Evolutionary conservation across 192 early-diverging fungal species (phyloP), one percentile per base, ranked within the genome.

Genomic region (Pilobolus umbonatus): DNA sequence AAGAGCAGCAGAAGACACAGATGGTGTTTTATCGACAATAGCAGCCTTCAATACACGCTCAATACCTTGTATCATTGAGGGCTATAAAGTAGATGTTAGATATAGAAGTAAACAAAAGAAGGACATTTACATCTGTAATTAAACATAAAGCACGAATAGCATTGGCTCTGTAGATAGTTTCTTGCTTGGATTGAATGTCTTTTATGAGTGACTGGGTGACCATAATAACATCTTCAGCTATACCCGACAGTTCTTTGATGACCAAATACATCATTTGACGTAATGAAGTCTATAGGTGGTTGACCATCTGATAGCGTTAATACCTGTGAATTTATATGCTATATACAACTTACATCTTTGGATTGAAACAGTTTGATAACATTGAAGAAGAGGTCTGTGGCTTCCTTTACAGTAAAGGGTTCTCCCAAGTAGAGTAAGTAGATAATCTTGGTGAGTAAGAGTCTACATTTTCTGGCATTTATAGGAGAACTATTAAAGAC

Each of bases 181-280:
- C 95, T 9, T 85, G 84, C 57, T 91, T 95, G 19, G 90, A 83
- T 70, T 94, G 95, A 81, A 98, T 95, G 70, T 99, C 96, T 69
- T 94, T 92, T 74, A 94, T 96, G 35, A 99, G 71, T 46, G 86
- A 89, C 57, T 89, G 88, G 10, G 93, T 99, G 39, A 96, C 93
- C 91, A 99, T 96, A 62, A 98, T 93, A 14, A 96, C 92, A 80
- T 99, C 91, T 69, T 96, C 91, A 22, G 95, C 93, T 54, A 94
- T 84, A 22, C 77, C 84, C 52, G 93, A 85, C 17, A 99, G 81
- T 72, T 99, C 95, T 72, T 97, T 96, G 76, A 99, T 99, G 28
- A 91, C 85, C 57, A 99, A 77, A 60, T 98, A 98, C 49, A 98
- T 88, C 88, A 96, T 94, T 78, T 99, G 95, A 43, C 96, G 88